Conservation (phyloP, 1,139 yeast genomes). For the Zygosaccharomyces pseudobailii region DNA sequence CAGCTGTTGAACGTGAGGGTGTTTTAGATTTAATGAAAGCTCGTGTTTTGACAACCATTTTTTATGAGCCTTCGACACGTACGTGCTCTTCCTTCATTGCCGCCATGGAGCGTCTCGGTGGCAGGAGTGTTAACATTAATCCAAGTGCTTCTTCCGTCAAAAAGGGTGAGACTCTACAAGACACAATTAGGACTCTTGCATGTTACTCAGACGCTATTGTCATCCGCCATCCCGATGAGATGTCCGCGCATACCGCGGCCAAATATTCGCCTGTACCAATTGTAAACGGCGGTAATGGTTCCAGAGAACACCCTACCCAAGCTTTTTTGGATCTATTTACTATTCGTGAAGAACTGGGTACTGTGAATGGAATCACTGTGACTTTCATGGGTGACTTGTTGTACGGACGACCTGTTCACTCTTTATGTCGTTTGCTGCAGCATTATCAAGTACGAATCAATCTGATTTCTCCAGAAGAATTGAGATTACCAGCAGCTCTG, state of each 20-base stretch:
- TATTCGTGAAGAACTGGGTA: slow-evolving; percentile 97
- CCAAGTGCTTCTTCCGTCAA: slow-evolving; percentile 86
- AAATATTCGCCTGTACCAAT: slow-evolving; percentile 96
- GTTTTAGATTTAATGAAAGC: slow-evolving; percentile 87
- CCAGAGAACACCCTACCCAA: slow-evolving; percentile 98
- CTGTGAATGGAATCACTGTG: slow-evolving; percentile 95
- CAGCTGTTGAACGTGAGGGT: slow-evolving; percentile 95
- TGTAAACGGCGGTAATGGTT: slow-evolving; percentile 96
- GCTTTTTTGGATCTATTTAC: slow-evolving; percentile 96
- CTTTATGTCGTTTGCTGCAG: slow-evolving; percentile 82
- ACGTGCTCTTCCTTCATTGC: slow-evolving; percentile 96
- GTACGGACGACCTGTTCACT: slow-evolving; percentile 98
- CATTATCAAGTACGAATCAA: slow-evolving; percentile 93
- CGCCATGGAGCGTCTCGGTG: slow-evolving; percentile 99
- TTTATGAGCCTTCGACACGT: slow-evolving; percentile 97
- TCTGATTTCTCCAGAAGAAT: slow-evolving; percentile 85
- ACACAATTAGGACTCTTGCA: slow-evolving; percentile 89
- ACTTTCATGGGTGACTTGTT: slow-evolving; percentile 99
- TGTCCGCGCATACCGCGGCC: slow-evolving; percentile 89
- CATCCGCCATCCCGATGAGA: slow-evolving; percentile 91
- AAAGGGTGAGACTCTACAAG: slow-evolving; percentile 98
- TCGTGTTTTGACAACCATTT: slow-evolving; percentile 87
- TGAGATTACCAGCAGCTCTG: slow-evolving; percentile 72
- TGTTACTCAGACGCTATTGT: slow-evolving; percentile 97
- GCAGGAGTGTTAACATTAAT: slow-evolving; percentile 86